phyloP scores from a whole-genome alignment of 805 yeast genomes.

The Lipomyces orientalis region DNA sequence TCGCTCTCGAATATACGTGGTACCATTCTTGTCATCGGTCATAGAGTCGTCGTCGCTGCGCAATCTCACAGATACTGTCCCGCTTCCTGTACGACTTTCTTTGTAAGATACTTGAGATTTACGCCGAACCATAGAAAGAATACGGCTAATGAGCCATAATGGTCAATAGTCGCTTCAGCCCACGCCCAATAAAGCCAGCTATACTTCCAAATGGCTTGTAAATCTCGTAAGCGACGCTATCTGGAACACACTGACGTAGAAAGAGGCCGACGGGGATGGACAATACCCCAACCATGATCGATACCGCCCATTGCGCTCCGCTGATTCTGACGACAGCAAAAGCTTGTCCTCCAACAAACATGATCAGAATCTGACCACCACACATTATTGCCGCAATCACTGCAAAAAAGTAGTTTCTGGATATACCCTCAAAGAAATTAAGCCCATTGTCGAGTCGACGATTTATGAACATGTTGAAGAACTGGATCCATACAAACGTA shows the following conservation, averaged over 20 bases:
- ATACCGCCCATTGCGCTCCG: slow-evolving; percentile 87
- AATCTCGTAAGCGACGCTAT: slow-evolving; percentile 50
- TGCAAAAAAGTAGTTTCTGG: slow-evolving; percentile 82
- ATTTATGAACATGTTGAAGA: slow-evolving; percentile 88
- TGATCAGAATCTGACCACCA: slow-evolving; percentile 83
- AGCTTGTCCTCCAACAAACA: slow-evolving; percentile 98
- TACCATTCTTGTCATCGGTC: no score
- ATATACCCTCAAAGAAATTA: slow-evolving; percentile 81
- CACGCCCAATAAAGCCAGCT: no score
- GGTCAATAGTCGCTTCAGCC: no score
- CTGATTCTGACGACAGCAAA: slow-evolving; percentile 82
- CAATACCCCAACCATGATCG: slow-evolving; percentile 76
- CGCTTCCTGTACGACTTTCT: no score
- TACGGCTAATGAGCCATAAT: no score
- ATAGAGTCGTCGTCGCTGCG: no score
- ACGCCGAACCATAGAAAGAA: no score
- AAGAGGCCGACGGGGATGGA: slow-evolving; percentile 83
- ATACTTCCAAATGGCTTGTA: slow-evolving; percentile 36
- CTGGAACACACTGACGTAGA: slow-evolving; percentile 77
- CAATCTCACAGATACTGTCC: no score
- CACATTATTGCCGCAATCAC: slow-evolving; percentile 75
- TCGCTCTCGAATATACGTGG: no score
- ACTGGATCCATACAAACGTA: slow-evolving; percentile 96
- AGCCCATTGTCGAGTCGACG: slow-evolving; percentile 85
- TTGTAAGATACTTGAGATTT: no score